Evolutionary conservation across 306 rosid genomes (phyloP).

Genomic region (Trichosanthes truncata): DNA sequence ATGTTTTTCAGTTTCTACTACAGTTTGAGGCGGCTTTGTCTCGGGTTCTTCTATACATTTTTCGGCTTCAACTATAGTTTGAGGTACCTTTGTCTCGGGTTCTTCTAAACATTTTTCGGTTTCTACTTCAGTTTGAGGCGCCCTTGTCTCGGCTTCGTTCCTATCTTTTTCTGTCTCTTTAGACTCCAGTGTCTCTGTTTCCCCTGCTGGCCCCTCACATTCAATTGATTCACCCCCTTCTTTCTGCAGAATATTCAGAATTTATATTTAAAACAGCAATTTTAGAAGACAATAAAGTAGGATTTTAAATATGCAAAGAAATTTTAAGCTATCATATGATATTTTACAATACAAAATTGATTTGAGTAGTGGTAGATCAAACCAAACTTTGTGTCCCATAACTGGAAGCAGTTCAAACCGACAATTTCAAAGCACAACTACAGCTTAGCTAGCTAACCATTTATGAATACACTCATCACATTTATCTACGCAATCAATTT

Average conservation of each 20-base stretch:
- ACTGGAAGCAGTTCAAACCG: not conserved
- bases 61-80: not conserved
- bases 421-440: not conserved
- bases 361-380: not conserved
- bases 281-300: not conserved
- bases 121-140: not conserved
- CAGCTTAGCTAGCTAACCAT: not conserved
- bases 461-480: not conserved
- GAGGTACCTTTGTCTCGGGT: not conserved
- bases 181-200: not conserved
- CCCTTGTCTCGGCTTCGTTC: not conserved
- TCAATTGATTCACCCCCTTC: not conserved
- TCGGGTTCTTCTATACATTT: not conserved
- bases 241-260: slow-evolving; percentile 4
- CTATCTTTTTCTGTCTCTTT: not conserved
- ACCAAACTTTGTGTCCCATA: not conserved
- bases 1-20: not conserved
- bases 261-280: not conserved
- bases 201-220: not conserved
- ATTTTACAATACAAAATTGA: not conserved
- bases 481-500: not conserved
- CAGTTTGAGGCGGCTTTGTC: not conserved
- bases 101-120: not conserved
- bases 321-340: not conserved
- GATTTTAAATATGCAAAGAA: not conserved